Evolutionary conservation across 345 rosid genomes (phyloP).

Genomic region (Aquilaria sinensis): DNA sequence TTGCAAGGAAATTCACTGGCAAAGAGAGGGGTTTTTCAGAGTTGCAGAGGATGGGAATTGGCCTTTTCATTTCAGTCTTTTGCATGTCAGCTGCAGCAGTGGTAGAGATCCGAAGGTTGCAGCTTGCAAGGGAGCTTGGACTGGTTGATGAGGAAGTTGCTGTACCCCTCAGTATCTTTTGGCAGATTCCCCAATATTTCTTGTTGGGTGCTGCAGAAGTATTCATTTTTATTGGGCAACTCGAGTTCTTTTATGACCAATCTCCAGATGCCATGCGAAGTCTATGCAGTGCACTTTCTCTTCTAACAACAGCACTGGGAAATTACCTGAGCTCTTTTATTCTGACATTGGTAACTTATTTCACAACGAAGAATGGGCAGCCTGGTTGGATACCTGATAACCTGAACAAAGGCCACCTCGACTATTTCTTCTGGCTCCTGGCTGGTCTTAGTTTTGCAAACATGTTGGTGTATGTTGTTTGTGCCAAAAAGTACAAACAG

Average conservation of each 20-base stretch:
- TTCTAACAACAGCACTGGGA: constrained; percentile 70
- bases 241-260: constrained; percentile 90
- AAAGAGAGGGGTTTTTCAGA: constrained; percentile 86
- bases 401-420: constrained; percentile 83
- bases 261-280: constrained; percentile 98
- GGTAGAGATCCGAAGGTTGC: constrained; percentile 65
- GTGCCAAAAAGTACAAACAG: constrained; percentile 65
- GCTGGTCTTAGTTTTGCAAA: constrained; percentile 71
- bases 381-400: constrained; percentile 91
- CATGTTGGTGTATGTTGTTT: constrained; percentile 53
- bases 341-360: constrained; percentile 61
- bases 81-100: constrained; percentile 82
- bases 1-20: constrained; percentile 75
- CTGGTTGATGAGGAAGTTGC: constrained; percentile 41
- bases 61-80: constrained; percentile 65
- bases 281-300: constrained; percentile 72
- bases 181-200: constrained; percentile 94
- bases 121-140: constrained; percentile 68
- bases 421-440: constrained; percentile 91
- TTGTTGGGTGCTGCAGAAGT: constrained; percentile 90
- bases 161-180: constrained; percentile 68
- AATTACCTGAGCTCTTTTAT: constrained; percentile 83
- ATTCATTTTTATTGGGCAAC: constrained; percentile 70
- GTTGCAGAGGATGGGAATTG: constrained; percentile 90
- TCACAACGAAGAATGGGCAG: constrained; percentile 53